A percentile compares a stretch with the other conserved stretches of the same genome.
phyloP scores from a whole-genome alignment of 345 rosid genomes.

The Kandelia obovata region DNA sequence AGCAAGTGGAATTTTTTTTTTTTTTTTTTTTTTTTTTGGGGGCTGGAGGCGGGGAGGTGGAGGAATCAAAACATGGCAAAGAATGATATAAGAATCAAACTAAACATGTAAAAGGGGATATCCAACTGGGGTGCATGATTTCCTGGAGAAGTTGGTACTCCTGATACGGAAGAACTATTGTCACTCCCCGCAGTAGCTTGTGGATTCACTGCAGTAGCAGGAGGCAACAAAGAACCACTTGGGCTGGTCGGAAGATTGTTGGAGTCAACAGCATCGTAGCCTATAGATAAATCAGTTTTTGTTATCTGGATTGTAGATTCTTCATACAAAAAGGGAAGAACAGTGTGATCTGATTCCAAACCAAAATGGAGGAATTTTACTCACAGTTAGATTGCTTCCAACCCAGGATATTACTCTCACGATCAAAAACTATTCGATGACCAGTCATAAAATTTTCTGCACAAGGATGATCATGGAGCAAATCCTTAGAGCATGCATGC shows the following conservation, averaged over 20 bases:
- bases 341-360: neutral
- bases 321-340: neutral
- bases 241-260: conserved; percentile 39
- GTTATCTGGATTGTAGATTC: neutral
- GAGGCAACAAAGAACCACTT: conserved; percentile 38
- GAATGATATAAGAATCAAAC: conserved; percentile 25
- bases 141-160: conserved; percentile 23
- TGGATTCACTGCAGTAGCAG: conserved; percentile 56
- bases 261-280: conserved; percentile 31
- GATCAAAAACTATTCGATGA: conserved; percentile 60
- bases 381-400: conserved; percentile 76
- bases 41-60: neutral
- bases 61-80: conserved; percentile 29
- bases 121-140: conserved; percentile 18
- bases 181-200: conserved; percentile 46
- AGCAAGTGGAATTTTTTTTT: neutral
- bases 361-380: conserved; percentile 14
- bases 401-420: conserved; percentile 56
- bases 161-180: conserved; percentile 13
- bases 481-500: too few relatives aligned
- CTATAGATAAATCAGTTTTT: conserved; percentile 23
- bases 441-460: conserved; percentile 90
- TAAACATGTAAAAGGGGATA: conserved; percentile 10
- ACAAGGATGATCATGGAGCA: neutral
- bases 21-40: too few relatives aligned